phyloP scores from a whole-genome alignment of 2,329 filamentous ascomycete genomes.

The Colletotrichum nymphaeae region DNA sequence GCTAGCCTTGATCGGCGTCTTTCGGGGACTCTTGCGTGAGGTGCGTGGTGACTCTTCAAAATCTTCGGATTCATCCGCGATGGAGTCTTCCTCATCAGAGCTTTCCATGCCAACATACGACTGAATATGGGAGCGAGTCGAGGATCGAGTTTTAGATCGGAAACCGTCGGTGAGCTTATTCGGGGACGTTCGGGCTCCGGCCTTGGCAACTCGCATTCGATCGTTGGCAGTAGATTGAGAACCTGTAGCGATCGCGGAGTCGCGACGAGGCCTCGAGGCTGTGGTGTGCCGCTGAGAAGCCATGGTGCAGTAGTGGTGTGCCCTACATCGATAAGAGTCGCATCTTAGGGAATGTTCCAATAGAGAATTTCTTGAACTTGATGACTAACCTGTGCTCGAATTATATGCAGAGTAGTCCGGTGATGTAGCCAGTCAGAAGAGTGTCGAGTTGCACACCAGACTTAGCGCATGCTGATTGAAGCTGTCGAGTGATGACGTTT shows the following conservation, averaged over 20 bases:
- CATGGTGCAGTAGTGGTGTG: slow-evolving; percentile 17
- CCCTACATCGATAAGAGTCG: slow-evolving; percentile 8
- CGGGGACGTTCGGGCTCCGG: neutral
- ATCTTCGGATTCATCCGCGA: slow-evolving; percentile 13
- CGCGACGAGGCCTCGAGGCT: slow-evolving; percentile 13
- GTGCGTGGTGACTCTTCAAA: neutral
- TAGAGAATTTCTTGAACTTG: neutral
- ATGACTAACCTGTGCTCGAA: neutral
- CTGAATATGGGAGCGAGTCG: slow-evolving; percentile 7
- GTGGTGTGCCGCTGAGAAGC: slow-evolving; percentile 6
- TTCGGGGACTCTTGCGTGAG: neutral
- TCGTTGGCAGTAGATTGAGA: neutral
- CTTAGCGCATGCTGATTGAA: slow-evolving; percentile 13
- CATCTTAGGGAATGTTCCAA: neutral
- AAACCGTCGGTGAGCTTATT: neutral
- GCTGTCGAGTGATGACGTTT: slow-evolving; percentile 26
- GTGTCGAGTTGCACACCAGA: neutral
- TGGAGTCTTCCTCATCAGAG: slow-evolving; percentile 8
- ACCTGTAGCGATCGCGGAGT: slow-evolving; percentile 4
- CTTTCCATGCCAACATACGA: slow-evolving; percentile 6
- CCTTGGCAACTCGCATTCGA: slow-evolving; percentile 16
- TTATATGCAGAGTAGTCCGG: neutral
- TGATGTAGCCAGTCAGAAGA: neutral
- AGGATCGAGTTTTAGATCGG: neutral
- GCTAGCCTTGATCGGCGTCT: neutral